phyloP scores from a whole-genome alignment of 1,139 yeast genomes.

The Yamadazyma atlantica region DNA sequence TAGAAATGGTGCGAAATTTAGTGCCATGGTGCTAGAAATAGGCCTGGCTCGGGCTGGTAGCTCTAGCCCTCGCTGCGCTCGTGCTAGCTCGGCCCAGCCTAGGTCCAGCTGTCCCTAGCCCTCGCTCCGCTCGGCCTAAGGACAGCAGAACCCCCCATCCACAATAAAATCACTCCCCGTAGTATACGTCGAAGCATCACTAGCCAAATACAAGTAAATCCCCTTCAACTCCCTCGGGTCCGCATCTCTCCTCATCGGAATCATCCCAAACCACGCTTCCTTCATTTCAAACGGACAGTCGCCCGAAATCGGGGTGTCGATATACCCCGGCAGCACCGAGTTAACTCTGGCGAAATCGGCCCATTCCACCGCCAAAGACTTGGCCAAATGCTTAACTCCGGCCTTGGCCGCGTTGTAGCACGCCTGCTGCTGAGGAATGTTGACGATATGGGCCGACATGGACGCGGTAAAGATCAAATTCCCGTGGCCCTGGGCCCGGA shows the following conservation, averaged over 20 bases:
- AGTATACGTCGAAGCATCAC: slow-evolving; percentile 41
- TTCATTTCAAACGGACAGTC: slow-evolving; percentile 37
- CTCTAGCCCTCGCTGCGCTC: too few species aligned
- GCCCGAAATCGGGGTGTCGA: slow-evolving; percentile 52
- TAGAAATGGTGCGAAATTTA: too few species aligned
- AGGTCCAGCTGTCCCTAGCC: too few species aligned
- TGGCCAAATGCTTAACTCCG: slow-evolving; percentile 51
- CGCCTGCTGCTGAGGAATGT: slow-evolving; percentile 54
- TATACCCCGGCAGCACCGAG: slow-evolving; percentile 57
- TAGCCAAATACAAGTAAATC: slow-evolving; percentile 39
- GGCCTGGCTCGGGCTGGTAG: too few species aligned
- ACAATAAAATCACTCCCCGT: slow-evolving; percentile 48
- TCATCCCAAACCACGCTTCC: slow-evolving; percentile 33
- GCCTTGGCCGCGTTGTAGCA: slow-evolving; percentile 60
- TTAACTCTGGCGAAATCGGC: slow-evolving; percentile 57
- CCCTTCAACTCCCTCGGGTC: slow-evolving; percentile 41
- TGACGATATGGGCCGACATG: slow-evolving; percentile 57
- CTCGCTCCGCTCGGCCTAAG: too few species aligned
- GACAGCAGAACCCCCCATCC: slow-evolving; percentile 47
- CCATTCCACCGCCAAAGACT: slow-evolving; percentile 55
- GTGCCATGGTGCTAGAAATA: too few species aligned
- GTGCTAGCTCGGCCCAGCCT: too few species aligned
- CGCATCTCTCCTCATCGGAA: slow-evolving; percentile 41
- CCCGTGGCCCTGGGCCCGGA: slow-evolving; percentile 47
- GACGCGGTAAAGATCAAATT: slow-evolving; percentile 63